Base-by-base conservation (phyloP, 2,329 filamentous ascomycete species). In the Aureobasidium melanogenum region DNA sequence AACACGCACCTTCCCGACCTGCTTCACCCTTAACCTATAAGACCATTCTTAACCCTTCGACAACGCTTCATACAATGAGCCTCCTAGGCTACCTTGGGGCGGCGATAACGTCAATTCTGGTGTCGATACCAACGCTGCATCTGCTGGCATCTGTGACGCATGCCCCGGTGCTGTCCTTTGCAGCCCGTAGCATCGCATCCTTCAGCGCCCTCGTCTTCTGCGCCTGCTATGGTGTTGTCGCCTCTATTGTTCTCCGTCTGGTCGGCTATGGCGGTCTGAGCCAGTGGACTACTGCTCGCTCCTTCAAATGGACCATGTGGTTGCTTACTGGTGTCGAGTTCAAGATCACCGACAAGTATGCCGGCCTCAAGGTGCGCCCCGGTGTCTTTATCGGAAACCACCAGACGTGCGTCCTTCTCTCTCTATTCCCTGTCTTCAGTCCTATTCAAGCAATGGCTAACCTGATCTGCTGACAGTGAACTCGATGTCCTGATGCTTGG, bases 351-450 rank as follows among this genome's bases (percentile, higher is more conserved):
- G 90, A 72, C 44, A 63, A 92, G 14, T 69, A 84, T 63, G 75
- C 85, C 66, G 72, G 86, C 67, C 83, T 92, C 62, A 77, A 77
- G 50, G 86, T 80, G 10, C 80, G 93, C 56, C 94, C 94, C 0
- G 92, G 90, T 62, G 88, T 99, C 62, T 92, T 99, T 70, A 81
- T 99, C 67, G 89, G 88, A 43, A 97, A 97, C 76, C 94, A 99
- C 77, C 94, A 99, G 81, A 91, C 89, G 72, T 76, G 64, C 68
- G 73, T 73, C 28, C 50, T 34, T 60, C 48, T 19, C 22, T 12
- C 5, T 22, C 12, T 14, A 17, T 15, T 19, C 6, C 5, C 32
- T 10, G 8, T 39, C 5, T 15, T 19, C 19, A 1, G 22, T 4
- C 28, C 8, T 17, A 2, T 19, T 5, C 14, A 24, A n/a, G 5